Percentiles rank a stretch among this genome's conserved stretches.
phyloP scores from a whole-genome alignment of 2,329 filamentous ascomycete species.

The Aspergillus tanneri region DNA sequence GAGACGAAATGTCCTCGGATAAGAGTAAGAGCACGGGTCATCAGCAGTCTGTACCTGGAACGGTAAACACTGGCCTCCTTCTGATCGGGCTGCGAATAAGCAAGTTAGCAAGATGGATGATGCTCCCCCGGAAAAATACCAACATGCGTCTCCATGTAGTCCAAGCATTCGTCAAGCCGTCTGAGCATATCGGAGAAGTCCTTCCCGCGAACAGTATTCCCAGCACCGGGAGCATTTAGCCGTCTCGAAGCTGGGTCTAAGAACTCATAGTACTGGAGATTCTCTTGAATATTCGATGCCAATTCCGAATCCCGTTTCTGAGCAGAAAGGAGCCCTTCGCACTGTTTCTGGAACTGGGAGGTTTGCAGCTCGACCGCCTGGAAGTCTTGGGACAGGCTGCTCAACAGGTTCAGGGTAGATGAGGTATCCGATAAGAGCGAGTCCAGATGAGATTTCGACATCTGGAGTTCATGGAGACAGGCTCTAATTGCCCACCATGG shows the following conservation, averaged over 20 bases:
- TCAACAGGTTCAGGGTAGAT: slow-evolving; percentile 71
- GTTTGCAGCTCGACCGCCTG: slow-evolving; percentile 85
- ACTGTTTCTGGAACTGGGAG: slow-evolving; percentile 87
- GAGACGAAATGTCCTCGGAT: slow-evolving; percentile 67
- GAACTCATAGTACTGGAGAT: slow-evolving; percentile 92
- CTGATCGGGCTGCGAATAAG: slow-evolving; percentile 65
- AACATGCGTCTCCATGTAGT: slow-evolving; percentile 87
- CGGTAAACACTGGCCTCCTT: slow-evolving; percentile 85
- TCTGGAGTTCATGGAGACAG: slow-evolving; percentile 76
- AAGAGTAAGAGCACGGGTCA: slow-evolving; percentile 67
- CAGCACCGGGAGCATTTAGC: slow-evolving; percentile 87
- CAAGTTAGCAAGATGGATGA: slow-evolving; percentile 14
- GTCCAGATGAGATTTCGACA: slow-evolving; percentile 80
- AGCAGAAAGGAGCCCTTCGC: slow-evolving; percentile 79
- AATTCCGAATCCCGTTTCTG: slow-evolving; percentile 76
- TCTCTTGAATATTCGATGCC: slow-evolving; percentile 80
- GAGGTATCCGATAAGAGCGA: slow-evolving; percentile 75
- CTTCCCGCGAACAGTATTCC: slow-evolving; percentile 77
- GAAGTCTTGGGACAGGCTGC: slow-evolving; percentile 80
- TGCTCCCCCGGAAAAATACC: slow-evolving; percentile 27
- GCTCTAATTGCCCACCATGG: slow-evolving; percentile 48
- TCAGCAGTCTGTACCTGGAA: slow-evolving; percentile 78
- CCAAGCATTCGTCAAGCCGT: slow-evolving; percentile 84
- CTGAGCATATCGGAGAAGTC: slow-evolving; percentile 85
- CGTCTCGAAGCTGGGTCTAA: slow-evolving; percentile 85